Base-by-base conservation (phyloP, 75 land plant genomes). In the Pinus tabuliformis region DNA sequence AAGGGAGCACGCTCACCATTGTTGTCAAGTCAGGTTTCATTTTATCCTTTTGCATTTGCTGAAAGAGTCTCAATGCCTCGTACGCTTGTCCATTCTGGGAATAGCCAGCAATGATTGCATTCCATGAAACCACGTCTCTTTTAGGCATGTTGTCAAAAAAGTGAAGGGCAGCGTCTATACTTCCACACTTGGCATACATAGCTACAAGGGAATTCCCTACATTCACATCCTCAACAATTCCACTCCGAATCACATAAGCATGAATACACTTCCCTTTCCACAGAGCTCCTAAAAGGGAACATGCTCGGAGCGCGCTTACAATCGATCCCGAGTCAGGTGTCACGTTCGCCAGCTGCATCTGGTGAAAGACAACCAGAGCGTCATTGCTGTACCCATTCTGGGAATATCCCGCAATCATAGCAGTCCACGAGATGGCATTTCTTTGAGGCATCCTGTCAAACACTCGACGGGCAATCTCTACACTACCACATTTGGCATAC, bases 101-200 rank as follows among this genome's bases (percentile, higher is more conserved):
- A 78, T 80, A 88, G 62, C 86, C 88, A 4, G 86, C 90, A 21
- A 93, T 76, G 75, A 93, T 74, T 6, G 90, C 81, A 62, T 89
- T 93, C 94, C 94, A 93, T 4, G 96, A 87, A 7, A 93, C 60
- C 42, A 81, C 87, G 76, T 89, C 92, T 45, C 78, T 70, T 6
- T 76, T 73, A 45, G 86, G 86, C 89, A 92, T 93, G 7, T 22
- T n/a, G 0, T 86, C 83, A 72, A 93, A 93, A 0, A 84, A 30
- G 1, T 22, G 6, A 20, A 12, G 39, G 12, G 96, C 94, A n/a
- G 71, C 6, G 16, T 28, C 84, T 80, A 90, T 71, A 21, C 21
- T 45, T 11, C 78, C 58, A 59, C 56, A 91, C 56, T 73, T 80
- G 3, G 62, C 75, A 78, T 89, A 86, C 78, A 86, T 79, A 81